Base-by-base conservation (phyloP, 371 early-diverging fungal species). In the Smittium culicis region DNA sequence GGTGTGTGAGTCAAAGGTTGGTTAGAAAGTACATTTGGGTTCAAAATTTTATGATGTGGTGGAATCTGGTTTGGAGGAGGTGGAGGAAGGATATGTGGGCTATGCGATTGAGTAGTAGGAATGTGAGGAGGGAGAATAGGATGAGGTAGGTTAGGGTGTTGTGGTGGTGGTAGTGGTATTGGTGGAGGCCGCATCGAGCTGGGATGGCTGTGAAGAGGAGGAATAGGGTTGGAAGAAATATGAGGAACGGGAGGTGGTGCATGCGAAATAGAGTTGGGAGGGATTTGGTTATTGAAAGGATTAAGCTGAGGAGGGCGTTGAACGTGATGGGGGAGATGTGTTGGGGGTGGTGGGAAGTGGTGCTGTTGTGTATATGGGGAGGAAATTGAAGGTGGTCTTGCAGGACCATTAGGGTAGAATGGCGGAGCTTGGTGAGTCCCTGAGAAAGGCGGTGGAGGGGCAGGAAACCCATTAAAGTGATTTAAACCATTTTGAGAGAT, bases 341-440 rank as follows among this genome's bases (percentile, higher is more conserved):
- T 31, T 17, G 69, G 69, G 5, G 70, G 70, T 30, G 59, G 70
- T 2, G n/a, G 64, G 24, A 55, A 63, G 29, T 63, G n/a, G n/a
- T n/a, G n/a, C n/a, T n/a, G n/a, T n/a, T n/a, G n/a, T n/a, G n/a
- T n/a, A n/a, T n/a, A n/a, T n/a, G n/a, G n/a, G n/a, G n/a, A n/a
- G n/a, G n/a, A n/a, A n/a, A n/a, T n/a, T n/a, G n/a, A n/a, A n/a
- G n/a, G n/a, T n/a, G n/a, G n/a, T n/a, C n/a, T n/a, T n/a, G n/a
- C 69, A 57, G 69, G 29, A 2, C 54, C 55, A 25, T 54, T 55
- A 1, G 56, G 68, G n/a, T n/a, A n/a, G n/a, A n/a, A n/a, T n/a
- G n/a, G n/a, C n/a, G n/a, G n/a, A n/a, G n/a, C n/a, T n/a, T n/a
- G n/a, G n/a, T n/a, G n/a, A n/a, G n/a, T n/a, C n/a, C n/a, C n/a